phyloP scores from a whole-genome alignment of 129 eudicot species.

The Apium graveolens region DNA sequence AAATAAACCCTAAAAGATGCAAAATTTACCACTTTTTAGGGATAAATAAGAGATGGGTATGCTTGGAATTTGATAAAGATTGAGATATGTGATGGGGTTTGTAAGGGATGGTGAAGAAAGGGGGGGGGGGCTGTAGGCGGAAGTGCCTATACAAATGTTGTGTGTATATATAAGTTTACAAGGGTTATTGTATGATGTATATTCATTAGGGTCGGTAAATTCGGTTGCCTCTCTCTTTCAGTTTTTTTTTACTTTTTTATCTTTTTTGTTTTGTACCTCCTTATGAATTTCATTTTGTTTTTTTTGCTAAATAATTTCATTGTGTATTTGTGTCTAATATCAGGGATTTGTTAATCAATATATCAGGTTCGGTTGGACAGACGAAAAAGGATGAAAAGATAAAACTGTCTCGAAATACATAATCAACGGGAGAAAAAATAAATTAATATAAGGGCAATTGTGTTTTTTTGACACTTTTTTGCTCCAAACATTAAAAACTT shows the following conservation, averaged over 20 bases:
- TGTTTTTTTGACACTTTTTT: no score
- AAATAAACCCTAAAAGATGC: slow-evolving; percentile 24
- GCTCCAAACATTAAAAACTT: no score
- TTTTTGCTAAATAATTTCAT: no score
- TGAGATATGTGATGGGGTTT: not conserved
- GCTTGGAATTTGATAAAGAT: not conserved
- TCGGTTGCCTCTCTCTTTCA: slow-evolving; percentile 22
- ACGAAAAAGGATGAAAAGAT: no score
- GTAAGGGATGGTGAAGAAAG: slow-evolving; percentile 6
- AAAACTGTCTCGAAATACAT: no score
- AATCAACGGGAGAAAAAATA: no score
- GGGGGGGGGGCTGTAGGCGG: slow-evolving; percentile 38
- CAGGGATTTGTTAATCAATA: no score
- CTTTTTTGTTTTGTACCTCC: not conserved
- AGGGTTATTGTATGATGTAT: not conserved
- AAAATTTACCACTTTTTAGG: not conserved
- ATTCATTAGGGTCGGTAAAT: slow-evolving; percentile 35
- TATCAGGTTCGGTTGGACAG: no score
- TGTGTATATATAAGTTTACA: not conserved
- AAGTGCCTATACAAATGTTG: slow-evolving; percentile 21
- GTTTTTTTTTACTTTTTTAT: not conserved
- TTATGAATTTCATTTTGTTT: no score
- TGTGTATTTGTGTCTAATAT: no score
- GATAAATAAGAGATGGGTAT: not conserved
- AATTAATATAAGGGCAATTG: no score